Evolutionary conservation across 192 early-diverging fungal species (phyloP).

Genomic region (Podila verticillata): DNA sequence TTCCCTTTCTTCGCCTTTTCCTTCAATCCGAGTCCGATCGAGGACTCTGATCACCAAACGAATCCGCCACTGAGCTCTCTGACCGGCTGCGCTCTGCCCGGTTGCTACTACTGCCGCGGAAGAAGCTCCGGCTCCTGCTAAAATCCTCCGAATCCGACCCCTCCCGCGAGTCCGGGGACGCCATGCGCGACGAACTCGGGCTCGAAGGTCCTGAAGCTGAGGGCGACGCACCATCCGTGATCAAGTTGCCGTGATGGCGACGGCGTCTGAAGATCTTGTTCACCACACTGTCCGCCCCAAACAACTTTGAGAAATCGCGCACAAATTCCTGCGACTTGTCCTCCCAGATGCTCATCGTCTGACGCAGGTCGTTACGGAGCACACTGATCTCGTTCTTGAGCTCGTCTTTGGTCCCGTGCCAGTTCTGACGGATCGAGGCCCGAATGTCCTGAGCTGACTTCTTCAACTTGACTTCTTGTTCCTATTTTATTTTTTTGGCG

Average conservation of each 20-base stretch:
- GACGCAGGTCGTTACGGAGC: conserved; percentile 69
- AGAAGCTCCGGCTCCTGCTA: neutral
- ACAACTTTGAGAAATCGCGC: conserved; percentile 72
- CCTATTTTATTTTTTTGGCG: conserved; percentile 42
- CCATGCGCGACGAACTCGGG: conserved; percentile 3
- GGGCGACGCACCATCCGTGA: conserved; percentile 25
- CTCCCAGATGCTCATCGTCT: conserved; percentile 75
- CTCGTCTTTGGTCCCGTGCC: conserved; percentile 71
- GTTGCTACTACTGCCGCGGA: neutral
- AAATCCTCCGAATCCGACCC: conserved; percentile 21
- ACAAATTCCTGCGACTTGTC: conserved; percentile 81
- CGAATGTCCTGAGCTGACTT: conserved; percentile 78
- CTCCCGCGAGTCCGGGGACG: conserved; percentile 13
- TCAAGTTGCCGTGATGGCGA: conserved; percentile 20
- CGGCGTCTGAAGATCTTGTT: conserved; percentile 55
- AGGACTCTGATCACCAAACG: neutral
- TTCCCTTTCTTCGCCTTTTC: neutral
- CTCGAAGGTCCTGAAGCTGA: neutral
- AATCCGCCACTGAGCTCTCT: neutral
- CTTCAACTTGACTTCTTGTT: conserved; percentile 79
- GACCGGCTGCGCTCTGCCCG: neutral
- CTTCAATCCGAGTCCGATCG: neutral
- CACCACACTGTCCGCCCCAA: conserved; percentile 71
- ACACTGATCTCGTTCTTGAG: conserved; percentile 70
- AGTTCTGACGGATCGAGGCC: conserved; percentile 73